Evolutionary conservation across 1,139 yeast genomes (phyloP).

Genomic region (Magnusiomyces magnusii): DNA sequence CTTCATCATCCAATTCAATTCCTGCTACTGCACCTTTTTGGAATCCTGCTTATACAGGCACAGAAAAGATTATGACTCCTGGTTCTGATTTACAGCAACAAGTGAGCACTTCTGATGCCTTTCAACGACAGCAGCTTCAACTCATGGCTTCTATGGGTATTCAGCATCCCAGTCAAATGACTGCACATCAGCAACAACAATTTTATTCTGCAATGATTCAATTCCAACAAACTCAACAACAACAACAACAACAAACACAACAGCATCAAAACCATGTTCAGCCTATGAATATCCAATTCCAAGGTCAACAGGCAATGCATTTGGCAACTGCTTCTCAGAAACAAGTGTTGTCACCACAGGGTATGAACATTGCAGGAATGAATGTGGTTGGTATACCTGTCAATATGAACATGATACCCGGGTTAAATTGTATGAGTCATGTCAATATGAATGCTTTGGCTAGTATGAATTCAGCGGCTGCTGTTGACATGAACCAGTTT

Average conservation of each 20-base stretch:
- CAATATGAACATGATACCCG: background rate
- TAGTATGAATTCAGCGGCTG: background rate
- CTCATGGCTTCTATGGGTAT: background rate
- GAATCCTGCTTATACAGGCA: constrained; percentile 1
- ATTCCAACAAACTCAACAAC: background rate
- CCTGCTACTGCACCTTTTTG: background rate
- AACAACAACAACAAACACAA: background rate
- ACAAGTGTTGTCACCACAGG: background rate
- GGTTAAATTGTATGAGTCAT: background rate
- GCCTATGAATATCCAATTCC: background rate
- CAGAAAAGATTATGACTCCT: background rate
- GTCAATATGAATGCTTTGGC: background rate
- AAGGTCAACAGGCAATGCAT: background rate
- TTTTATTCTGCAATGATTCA: background rate
- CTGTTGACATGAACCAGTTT: background rate
- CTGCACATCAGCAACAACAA: background rate
- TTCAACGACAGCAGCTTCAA: background rate
- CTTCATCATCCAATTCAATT: background rate
- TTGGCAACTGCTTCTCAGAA: background rate
- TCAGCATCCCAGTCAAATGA: constrained; percentile 1
- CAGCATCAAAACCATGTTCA: background rate
- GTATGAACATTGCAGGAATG: background rate
- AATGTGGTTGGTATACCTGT: background rate
- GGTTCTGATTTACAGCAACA: background rate
- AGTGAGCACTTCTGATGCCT: background rate